phyloP scores from a whole-genome alignment of 805 yeast genomes.

The Tetrapisispora fleetii region DNA sequence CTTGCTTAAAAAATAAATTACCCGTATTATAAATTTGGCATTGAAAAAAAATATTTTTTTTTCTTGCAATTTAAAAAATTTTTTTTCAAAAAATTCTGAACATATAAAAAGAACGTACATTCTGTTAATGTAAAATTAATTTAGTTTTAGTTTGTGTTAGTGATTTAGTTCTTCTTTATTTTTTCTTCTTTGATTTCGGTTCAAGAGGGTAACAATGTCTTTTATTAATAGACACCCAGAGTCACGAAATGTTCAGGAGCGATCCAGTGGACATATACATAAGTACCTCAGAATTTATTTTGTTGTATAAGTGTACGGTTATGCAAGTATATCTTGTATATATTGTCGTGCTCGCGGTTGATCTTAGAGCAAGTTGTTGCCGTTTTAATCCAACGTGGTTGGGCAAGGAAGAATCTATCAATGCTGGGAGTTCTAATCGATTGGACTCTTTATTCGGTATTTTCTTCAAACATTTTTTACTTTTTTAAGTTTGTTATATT shows the following conservation, averaged over 20 bases:
- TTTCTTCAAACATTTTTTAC: conserved; percentile 10
- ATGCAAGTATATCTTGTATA: conserved; percentile 2
- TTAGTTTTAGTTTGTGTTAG: background rate
- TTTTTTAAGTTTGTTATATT: background rate
- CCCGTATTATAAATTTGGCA: background rate
- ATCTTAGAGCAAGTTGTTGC: conserved; percentile 51
- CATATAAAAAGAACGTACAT: background rate
- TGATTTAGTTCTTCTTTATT: background rate
- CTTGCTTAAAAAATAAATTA: background rate
- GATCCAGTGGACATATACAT: conserved; percentile 27
- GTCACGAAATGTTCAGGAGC: conserved; percentile 35
- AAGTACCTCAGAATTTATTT: background rate
- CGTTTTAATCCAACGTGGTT: conserved; percentile 2
- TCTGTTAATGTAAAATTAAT: background rate
- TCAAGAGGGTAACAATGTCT: conserved; percentile 32
- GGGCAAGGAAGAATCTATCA: conserved; percentile 12
- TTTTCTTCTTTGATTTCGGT: background rate
- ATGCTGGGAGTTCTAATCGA: conserved; percentile 19
- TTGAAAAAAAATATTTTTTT: background rate
- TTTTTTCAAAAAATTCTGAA: background rate
- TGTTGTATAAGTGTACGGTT: conserved; percentile 4
- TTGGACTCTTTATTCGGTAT: conserved; percentile 20
- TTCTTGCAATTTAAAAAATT: background rate
- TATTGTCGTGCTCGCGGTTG: conserved; percentile 85
- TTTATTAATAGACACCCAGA: conserved; percentile 65